A percentile compares a stretch with the other conserved stretches of the same genome.
Conservation (phyloP, 2,329 filamentous ascomycete species). For the Lecanicillium sp. region DNA sequence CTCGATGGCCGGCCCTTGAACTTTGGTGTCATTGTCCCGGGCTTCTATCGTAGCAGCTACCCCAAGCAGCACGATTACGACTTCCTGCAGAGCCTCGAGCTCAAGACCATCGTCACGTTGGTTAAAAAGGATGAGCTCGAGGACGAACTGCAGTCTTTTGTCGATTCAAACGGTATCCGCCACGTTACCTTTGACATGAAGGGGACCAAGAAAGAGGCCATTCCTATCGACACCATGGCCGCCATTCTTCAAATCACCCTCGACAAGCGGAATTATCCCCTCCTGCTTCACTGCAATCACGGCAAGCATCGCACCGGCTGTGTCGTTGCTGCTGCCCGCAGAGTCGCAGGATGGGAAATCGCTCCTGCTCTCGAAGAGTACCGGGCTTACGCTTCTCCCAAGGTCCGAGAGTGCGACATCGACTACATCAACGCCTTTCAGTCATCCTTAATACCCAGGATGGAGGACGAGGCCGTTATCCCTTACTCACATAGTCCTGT, state of each 20-base stretch:
- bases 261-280: conserved; percentile 66
- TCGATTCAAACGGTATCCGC: conserved; percentile 59
- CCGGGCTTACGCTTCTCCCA: conserved; percentile 54
- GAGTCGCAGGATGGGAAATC: conserved; percentile 61
- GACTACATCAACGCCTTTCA: conserved; percentile 51
- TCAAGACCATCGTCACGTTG: conserved; percentile 73
- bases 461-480: conserved; percentile 13
- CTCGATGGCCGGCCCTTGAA: conserved; percentile 51
- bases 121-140: conserved; percentile 55
- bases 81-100: conserved; percentile 59
- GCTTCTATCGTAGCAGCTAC: conserved; percentile 78
- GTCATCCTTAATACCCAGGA: conserved; percentile 28
- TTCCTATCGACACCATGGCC: conserved; percentile 61
- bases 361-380: conserved; percentile 67
- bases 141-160: conserved; percentile 52
- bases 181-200: conserved; percentile 73
- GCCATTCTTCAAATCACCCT: conserved; percentile 66
- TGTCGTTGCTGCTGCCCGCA: conserved; percentile 74
- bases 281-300: conserved; percentile 90
- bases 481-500: conserved; percentile 19
- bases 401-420: conserved; percentile 54
- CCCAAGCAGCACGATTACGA: conserved; percentile 64
- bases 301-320: conserved; percentile 92
- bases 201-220: conserved; percentile 79
- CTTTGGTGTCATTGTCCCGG: conserved; percentile 67